Base-by-base conservation (phyloP, 2,329 filamentous ascomycete species). In the Seiridium cupressi region DNA sequence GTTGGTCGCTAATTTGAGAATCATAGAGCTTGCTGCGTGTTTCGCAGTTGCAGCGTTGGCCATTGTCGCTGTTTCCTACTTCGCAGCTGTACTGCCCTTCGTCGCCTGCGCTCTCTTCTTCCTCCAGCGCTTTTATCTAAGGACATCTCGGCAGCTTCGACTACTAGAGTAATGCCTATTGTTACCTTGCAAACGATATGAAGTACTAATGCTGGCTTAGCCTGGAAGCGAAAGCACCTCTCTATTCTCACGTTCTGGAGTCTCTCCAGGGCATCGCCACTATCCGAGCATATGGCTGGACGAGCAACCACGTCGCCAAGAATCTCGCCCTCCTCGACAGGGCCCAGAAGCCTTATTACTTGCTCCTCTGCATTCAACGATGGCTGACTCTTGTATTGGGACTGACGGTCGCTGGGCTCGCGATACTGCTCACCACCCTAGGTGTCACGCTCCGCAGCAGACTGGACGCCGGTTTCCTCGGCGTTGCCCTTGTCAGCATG, bases 111-210 rank as follows among this genome's bases (percentile, higher is more conserved):
- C 73, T 4, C 59, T 57, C 26, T 57, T 34, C 53, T 57, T 32
- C 32, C 6, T 57, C 38, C 59, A 57, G 53, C 35, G 44, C 8
- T 57, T 57, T 26, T 60, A 60, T 51, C 53, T 60, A 31, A 40
- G 38, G 13, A 60, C 59, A 32, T 59, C 57, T 31, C 44, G 51
- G n/a, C 51, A 56, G 36, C 44, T 57, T 38, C 44, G 55, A 49
- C 55, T 57, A 34, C 44, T 57, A 5, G 55, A 57, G 32, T 74
- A 76, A 64, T 72, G 73, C 3, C 77, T 77, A 5, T 68, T 81
- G 54, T 57, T 34, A 57, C 42, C 42, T 57, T 57, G 54, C 38
- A 57, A 47, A 57, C 10, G 40, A 57, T 57, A 57, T 57, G 8
- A 80, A 76, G 56, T 40, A 55, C 44, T 58, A 51, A 49, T 58